Base-by-base conservation (phyloP, 2,329 filamentous ascomycete genomes). In the Talaromyces albobiverticillius region DNA sequence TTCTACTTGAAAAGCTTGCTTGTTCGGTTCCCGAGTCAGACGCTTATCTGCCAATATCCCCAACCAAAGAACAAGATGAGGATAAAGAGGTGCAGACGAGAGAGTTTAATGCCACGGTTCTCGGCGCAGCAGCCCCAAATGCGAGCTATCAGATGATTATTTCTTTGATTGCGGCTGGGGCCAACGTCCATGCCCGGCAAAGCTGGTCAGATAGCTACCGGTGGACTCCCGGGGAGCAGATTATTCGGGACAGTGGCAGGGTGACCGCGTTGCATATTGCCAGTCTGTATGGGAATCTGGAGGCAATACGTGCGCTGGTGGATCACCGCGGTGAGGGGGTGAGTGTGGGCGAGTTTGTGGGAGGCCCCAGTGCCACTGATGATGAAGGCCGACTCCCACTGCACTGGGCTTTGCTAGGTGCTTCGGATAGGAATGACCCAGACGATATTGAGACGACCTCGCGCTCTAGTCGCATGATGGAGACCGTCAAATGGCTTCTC, bases 401-500 rank as follows among this genome's bases (percentile, higher is more conserved):
- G 16, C 60, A 62, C 16, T 62, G 51, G 55, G 59, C 60, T 46
- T 53, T 56, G 43, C 56, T 46, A 25, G 52, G 54, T 47, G 18
- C 31, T 50, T 48, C 29, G 42, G 36, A 6, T 25, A 22, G 26
- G 34, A 43, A 14, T 43, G 46, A 61, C 36, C 46, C 43, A 23
- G 46, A 55, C 23, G 50, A 56, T 34, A 38, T 46, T 42, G 53
- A 57, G 46, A 38, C 54, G n/a, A 13, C 25, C 25, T 29, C 9
- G 25, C 25, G 25, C 25, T 51, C 29, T 18, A 29, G 25, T 29
- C 38, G 40, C 51, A 58, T 61, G 47, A 53, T 54, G 18, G 32
- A 55, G 8, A 62, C 56, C 14, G 55, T 63, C 47, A 54, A 60
- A n/a, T 51, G 61, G 23, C 60, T 64, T 26, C 51, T 64, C 13